phyloP scores from a whole-genome alignment of 2,329 filamentous ascomycete genomes.

The Aspergillus sergii region DNA sequence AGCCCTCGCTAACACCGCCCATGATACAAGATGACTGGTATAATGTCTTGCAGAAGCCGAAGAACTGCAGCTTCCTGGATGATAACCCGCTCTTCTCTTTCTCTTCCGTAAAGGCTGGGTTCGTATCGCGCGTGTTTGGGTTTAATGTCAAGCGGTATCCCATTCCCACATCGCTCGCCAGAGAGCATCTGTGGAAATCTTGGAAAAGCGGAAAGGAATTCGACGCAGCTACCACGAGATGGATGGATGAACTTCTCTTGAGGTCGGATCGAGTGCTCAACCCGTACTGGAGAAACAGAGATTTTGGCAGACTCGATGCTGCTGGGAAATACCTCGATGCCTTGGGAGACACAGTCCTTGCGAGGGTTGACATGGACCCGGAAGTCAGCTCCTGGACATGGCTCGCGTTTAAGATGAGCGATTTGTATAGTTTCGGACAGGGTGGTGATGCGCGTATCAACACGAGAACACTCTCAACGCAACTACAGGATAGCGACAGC shows the following conservation, averaged over 20 bases:
- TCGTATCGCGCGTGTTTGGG: slow-evolving; percentile 34
- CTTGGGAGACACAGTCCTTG: slow-evolving; percentile 54
- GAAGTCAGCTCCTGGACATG: slow-evolving; percentile 57
- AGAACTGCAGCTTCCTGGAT: slow-evolving; percentile 46
- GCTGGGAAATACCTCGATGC: slow-evolving; percentile 49
- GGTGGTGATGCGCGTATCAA: slow-evolving; percentile 56
- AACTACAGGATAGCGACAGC: slow-evolving; percentile 50
- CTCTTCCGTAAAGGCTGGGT: slow-evolving; percentile 38
- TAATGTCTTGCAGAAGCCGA: slow-evolving; percentile 47
- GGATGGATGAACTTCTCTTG: slow-evolving; percentile 54
- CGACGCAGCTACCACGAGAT: slow-evolving; percentile 53
- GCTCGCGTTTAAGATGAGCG: slow-evolving; percentile 54
- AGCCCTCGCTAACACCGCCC: slow-evolving; percentile 53
- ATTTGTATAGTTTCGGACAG: slow-evolving; percentile 55
- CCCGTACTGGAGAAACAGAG: slow-evolving; percentile 50
- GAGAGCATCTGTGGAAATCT: slow-evolving; percentile 54
- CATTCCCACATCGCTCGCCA: slow-evolving; percentile 51
- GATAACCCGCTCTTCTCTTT: slow-evolving; percentile 58
- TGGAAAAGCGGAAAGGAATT: slow-evolving; percentile 53
- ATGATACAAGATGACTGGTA: slow-evolving; percentile 56
- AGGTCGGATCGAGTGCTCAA: slow-evolving; percentile 49
- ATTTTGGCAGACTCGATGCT: slow-evolving; percentile 44
- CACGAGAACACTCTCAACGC: slow-evolving; percentile 45
- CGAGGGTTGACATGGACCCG: slow-evolving; percentile 54
- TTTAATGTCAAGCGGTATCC: slow-evolving; percentile 38